Evolutionary conservation across 1,284 basidiomycete genomes (phyloP).

Genomic region (Fereydounia khargensis): DNA sequence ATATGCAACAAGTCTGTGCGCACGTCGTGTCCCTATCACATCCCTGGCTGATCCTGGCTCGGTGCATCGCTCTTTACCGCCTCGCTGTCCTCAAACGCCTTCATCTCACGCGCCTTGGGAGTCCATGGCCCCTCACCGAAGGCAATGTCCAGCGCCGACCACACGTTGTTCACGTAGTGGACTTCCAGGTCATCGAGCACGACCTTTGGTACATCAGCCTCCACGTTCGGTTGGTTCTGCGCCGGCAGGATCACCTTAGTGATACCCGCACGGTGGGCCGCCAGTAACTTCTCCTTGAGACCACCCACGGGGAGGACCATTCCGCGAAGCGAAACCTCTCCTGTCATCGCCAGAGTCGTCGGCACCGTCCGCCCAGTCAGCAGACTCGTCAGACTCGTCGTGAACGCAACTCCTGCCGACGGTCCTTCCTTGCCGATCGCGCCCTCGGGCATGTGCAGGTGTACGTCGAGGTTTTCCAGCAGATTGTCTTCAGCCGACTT

Average conservation of each 20-base stretch:
- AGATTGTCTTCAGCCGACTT: conserved; percentile 70
- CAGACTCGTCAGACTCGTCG: conserved; percentile 85
- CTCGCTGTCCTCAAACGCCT: conserved; percentile 23
- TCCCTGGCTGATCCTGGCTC: conserved; percentile 37
- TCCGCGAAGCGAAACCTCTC: conserved; percentile 54
- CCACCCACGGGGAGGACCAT: conserved; percentile 56
- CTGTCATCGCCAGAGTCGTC: conserved; percentile 55
- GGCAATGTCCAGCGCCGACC: conserved; percentile 52
- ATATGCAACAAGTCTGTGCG: too few species aligned
- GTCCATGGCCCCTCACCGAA: conserved; percentile 55
- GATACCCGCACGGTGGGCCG: conserved; percentile 53
- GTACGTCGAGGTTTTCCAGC: conserved; percentile 66
- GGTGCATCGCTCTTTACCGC: conserved; percentile 23
- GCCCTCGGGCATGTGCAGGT: conserved; percentile 62
- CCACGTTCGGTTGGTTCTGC: conserved; percentile 54
- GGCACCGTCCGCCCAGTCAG: conserved; percentile 61
- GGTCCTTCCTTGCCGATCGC: conserved; percentile 97
- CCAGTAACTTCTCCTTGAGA: conserved; percentile 56
- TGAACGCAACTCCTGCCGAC: conserved; percentile 88
- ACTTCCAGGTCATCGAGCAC: conserved; percentile 52
- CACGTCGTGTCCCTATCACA: too few species aligned
- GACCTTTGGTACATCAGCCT: conserved; percentile 53
- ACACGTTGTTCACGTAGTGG: conserved; percentile 55
- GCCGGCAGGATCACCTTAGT: conserved; percentile 52
- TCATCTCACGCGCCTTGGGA: conserved; percentile 41